Base-by-base conservation (phyloP, 768 basidiomycete genomes). In the Mycena crocata region DNA sequence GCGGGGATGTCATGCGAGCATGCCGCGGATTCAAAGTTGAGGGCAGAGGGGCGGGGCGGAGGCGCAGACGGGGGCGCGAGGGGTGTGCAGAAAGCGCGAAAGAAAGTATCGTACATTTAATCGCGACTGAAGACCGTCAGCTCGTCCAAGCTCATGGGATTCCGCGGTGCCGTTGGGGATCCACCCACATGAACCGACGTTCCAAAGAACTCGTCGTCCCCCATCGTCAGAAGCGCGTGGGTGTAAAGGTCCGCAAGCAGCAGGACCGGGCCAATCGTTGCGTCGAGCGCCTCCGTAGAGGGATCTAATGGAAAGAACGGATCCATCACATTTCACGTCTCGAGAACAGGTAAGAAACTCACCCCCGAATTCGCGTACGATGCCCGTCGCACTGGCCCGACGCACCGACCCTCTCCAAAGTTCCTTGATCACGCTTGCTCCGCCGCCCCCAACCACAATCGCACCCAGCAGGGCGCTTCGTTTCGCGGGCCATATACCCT, bases 161-260 rank as follows among this genome's bases (percentile, higher is more conserved):
- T 97, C 23, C 90, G 81, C n/a, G 82, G 75, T 6, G 80, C 73
- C 19, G 72, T 54, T 5, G 78, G 59, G 21, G 74, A 68, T 15
- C 68, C 54, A 24, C 72, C 62, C 30, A 48, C 45, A 56, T 32
- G 68, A 50, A 73, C 42, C 10, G 78, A 73, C 26, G 76, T 71
- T 0, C 89, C 87, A 75, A 98, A 98, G 81, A 99, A 99, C 76
- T 99, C 98, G 78, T 98, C 97, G 72, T 99, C 98, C 1, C 94
- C 94, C 86, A 99, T 93, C 0, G 95, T 95, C 34, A 95, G 83
- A 34, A 99, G 85, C 1, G 90, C 87, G 64, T 96, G 93, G 2
- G 89, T 85, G 77, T 98, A 97, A 14, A 98, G 77, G 55, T 96
- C 91, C 1, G 88, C 85, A 10, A 96, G 86, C 60, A 98, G 85